Percentiles rank a stretch among this genome's conserved stretches.
phyloP scores from a whole-genome alignment of 2,329 filamentous ascomycete species.

The Aspergillus tamarii region DNA sequence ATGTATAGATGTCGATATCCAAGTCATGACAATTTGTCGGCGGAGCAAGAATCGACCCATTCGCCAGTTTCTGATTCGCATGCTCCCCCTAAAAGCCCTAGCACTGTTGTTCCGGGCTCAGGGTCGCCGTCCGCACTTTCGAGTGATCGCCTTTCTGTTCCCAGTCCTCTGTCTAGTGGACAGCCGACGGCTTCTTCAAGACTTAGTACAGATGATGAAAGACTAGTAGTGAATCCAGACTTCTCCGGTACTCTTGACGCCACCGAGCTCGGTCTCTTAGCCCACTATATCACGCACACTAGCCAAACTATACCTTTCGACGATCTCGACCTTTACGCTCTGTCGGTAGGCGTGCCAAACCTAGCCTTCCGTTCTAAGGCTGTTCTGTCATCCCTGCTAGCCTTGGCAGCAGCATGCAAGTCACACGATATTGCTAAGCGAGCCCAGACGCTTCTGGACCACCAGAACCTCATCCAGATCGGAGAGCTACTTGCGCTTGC shows the following conservation, averaged over 20 bases:
- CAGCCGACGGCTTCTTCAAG: constrained; percentile 6
- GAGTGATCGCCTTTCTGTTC: constrained; percentile 13
- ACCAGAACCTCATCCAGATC: constrained; percentile 24
- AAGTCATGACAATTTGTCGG: constrained; percentile 11
- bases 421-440: constrained; percentile 30
- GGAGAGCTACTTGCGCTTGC: constrained; percentile 31
- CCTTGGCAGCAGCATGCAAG: constrained; percentile 47
- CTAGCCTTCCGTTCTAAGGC: constrained; percentile 44
- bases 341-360: constrained; percentile 49
- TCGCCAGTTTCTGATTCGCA: constrained; percentile 3
- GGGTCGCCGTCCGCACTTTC: constrained; percentile 2
- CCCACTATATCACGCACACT: constrained; percentile 49
- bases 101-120: not conserved
- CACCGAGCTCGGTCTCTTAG: constrained; percentile 42
- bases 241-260: constrained; percentile 17
- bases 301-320: constrained; percentile 42
- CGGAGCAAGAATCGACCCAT: constrained; percentile 1
- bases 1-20: constrained; percentile 34
- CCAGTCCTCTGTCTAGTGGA: constrained; percentile 10
- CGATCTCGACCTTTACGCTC: constrained; percentile 42
- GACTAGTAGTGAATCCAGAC: not conserved
- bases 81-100: constrained; percentile 4
- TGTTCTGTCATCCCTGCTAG: constrained; percentile 49
- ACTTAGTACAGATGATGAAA: constrained; percentile 5
- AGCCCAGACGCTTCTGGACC: not conserved